phyloP scores from a whole-genome alignment of 176 grass and related monocot species.

The Eragrostis nindensis region DNA sequence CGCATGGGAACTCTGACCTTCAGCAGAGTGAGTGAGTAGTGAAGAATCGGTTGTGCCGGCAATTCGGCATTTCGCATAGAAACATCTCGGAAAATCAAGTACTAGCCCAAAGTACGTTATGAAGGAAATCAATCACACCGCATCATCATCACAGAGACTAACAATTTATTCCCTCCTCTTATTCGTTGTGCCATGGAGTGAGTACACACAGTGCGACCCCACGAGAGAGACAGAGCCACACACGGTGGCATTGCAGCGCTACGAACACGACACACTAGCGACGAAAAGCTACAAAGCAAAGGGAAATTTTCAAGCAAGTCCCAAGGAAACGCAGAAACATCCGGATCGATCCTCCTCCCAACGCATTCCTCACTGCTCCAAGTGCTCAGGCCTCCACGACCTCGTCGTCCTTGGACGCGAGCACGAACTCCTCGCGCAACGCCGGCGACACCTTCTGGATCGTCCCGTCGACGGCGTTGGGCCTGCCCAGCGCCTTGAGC shows the following conservation, averaged over 20 bases:
- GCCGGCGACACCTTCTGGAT: constrained; percentile 31
- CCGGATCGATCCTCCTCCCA: background rate
- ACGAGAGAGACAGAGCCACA: background rate
- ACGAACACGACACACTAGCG: constrained; percentile 33
- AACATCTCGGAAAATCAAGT: no score
- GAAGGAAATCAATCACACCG: background rate
- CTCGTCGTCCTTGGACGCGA: constrained; percentile 69
- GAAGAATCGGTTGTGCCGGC: no score
- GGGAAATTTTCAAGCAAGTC: constrained; percentile 3
- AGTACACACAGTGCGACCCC: background rate
- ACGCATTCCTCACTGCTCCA: background rate
- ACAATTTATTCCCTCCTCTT: constrained; percentile 35
- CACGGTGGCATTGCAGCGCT: background rate
- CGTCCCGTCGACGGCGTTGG: constrained; percentile 84
- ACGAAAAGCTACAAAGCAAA: background rate
- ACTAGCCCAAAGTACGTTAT: no score
- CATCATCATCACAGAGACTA: background rate
- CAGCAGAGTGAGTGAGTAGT: no score
- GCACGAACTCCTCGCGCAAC: constrained; percentile 56
- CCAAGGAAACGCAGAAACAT: background rate
- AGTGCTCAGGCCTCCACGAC: constrained; percentile 61
- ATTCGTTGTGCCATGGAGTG: constrained; percentile 4
- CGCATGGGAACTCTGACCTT: no score
- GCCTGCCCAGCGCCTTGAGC: constrained; percentile 83
- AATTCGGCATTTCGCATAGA: no score